Evolutionary conservation across 2,329 filamentous ascomycete species (phyloP).

Genomic region (Gnomoniopsis smithogilvyi): DNA sequence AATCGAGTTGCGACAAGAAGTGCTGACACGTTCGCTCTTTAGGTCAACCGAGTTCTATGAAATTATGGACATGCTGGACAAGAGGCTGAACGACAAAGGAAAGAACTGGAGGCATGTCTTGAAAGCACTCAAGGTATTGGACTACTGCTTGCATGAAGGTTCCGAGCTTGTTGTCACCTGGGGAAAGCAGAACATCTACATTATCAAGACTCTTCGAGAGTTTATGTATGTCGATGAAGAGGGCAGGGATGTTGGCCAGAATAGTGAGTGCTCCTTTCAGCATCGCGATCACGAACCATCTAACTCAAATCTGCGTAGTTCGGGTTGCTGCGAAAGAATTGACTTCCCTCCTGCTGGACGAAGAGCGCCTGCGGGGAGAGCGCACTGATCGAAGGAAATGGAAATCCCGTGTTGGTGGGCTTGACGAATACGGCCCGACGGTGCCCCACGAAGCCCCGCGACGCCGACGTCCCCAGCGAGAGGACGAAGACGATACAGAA

Average conservation of each 20-base stretch:
- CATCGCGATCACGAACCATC: background rate
- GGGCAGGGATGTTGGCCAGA: slow-evolving; percentile 90
- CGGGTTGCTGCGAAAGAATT: slow-evolving; percentile 95
- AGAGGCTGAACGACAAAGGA: slow-evolving; percentile 96
- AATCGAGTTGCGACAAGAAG: background rate
- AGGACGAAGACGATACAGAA: slow-evolving; percentile 84
- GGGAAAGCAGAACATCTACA: slow-evolving; percentile 97
- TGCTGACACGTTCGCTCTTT: slow-evolving; percentile 9
- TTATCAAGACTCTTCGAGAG: slow-evolving; percentile 97
- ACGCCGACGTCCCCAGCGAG: slow-evolving; percentile 47
- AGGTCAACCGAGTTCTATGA: slow-evolving; percentile 98
- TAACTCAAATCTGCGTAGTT: slow-evolving; percentile 50
- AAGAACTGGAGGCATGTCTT: slow-evolving; percentile 99
- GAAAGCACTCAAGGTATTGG: slow-evolving; percentile 94
- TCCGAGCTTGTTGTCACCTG: slow-evolving; percentile 96
- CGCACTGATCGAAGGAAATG: slow-evolving; percentile 88
- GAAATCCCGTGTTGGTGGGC: slow-evolving; percentile 93
- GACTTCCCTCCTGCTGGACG: slow-evolving; percentile 86
- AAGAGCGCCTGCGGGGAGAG: slow-evolving; percentile 87
- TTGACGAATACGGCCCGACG: slow-evolving; percentile 71
- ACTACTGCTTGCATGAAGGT: slow-evolving; percentile 96
- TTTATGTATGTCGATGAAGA: slow-evolving; percentile 98
- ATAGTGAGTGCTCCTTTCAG: slow-evolving; percentile 57
- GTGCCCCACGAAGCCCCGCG: slow-evolving; percentile 41
- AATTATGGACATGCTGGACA: slow-evolving; percentile 99